Percentiles rank a stretch among this genome's conserved stretches.
phyloP scores from a whole-genome alignment of 495 filamentous ascomycete genomes.

The Neurospora intermedia region DNA sequence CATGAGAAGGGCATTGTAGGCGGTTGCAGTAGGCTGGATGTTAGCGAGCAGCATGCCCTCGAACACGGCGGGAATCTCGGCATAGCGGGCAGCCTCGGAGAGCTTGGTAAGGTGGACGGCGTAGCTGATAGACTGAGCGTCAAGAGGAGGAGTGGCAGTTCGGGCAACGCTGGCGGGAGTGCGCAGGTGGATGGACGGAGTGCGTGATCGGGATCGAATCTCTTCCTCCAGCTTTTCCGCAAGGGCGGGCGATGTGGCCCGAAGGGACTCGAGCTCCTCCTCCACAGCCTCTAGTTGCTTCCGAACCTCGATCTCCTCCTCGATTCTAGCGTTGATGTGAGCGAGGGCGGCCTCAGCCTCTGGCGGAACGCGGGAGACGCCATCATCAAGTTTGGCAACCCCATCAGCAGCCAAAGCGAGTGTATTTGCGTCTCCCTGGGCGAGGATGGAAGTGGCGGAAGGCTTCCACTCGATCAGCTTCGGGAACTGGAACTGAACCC shows the following conservation, averaged over 20 bases:
- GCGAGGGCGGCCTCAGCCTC: constrained; percentile 34
- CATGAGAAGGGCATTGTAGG: constrained; percentile 82
- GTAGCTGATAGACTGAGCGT: constrained; percentile 53
- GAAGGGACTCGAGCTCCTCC: constrained; percentile 29
- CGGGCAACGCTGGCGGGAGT: constrained; percentile 33
- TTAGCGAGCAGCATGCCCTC: constrained; percentile 71
- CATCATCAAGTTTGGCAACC: constrained; percentile 6
- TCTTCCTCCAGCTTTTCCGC: constrained; percentile 28
- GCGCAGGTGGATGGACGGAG: constrained; percentile 27
- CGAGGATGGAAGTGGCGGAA: constrained; percentile 33
- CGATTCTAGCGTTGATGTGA: constrained; percentile 39
- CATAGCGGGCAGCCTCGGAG: constrained; percentile 53
- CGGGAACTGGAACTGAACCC: constrained; percentile 81
- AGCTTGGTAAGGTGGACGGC: constrained; percentile 68
- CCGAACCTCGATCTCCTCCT: constrained; percentile 37
- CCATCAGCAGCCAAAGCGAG: constrained; percentile 25
- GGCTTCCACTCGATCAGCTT: constrained; percentile 83
- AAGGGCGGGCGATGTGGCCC: constrained; percentile 24
- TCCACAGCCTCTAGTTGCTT: constrained; percentile 35
- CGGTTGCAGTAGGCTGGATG: constrained; percentile 63
- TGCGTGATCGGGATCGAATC: constrained; percentile 26
- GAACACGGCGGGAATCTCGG: constrained; percentile 82
- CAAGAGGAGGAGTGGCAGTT: constrained; percentile 33
- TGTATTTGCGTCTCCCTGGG: constrained; percentile 39
- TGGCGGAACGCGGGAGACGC: constrained; percentile 12